Evolutionary conservation across 139 green algal species (phyloP).

Genomic region (Gonium pectorale): DNA sequence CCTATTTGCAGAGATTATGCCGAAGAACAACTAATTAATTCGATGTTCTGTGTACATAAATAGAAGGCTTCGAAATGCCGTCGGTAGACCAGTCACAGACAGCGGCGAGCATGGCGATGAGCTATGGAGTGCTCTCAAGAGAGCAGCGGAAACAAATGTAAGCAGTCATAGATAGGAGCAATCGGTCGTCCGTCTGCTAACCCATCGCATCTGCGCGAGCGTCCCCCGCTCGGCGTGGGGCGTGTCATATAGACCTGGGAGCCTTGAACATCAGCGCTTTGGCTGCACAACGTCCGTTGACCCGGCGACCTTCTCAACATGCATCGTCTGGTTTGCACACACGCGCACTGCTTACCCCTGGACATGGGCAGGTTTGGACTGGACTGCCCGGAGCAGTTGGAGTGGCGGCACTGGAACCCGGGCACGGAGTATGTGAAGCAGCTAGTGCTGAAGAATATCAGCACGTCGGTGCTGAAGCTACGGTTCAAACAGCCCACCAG

Average conservation of each 20-base stretch:
- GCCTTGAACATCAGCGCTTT: too few relatives aligned
- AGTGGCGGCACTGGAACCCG: conserved; percentile 76
- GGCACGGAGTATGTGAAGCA: conserved; percentile 72
- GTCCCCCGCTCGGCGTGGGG: neutral
- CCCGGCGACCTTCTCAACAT: too few relatives aligned
- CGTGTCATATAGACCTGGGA: neutral
- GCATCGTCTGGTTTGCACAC: neutral
- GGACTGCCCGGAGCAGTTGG: conserved; percentile 71
- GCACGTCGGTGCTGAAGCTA: conserved; percentile 64
- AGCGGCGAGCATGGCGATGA: neutral
- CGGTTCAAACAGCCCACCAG: conserved; percentile 70
- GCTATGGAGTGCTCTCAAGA: conserved; percentile 16
- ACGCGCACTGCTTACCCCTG: neutral
- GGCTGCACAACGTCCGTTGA: neutral
- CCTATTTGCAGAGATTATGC: too few relatives aligned
- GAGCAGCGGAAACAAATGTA: conserved; percentile 43
- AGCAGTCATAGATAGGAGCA: neutral
- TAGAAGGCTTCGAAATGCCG: conserved; percentile 1
- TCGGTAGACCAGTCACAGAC: conserved; percentile 1
- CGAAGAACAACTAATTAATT: too few relatives aligned
- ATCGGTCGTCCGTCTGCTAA: neutral
- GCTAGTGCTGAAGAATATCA: conserved; percentile 78
- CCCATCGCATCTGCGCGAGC: neutral
- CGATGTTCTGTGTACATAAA: neutral
- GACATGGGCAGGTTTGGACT: conserved; percentile 70